phyloP scores from a whole-genome alignment of 2,329 filamentous ascomycete genomes.

The Aspergillus luchuensis region DNA sequence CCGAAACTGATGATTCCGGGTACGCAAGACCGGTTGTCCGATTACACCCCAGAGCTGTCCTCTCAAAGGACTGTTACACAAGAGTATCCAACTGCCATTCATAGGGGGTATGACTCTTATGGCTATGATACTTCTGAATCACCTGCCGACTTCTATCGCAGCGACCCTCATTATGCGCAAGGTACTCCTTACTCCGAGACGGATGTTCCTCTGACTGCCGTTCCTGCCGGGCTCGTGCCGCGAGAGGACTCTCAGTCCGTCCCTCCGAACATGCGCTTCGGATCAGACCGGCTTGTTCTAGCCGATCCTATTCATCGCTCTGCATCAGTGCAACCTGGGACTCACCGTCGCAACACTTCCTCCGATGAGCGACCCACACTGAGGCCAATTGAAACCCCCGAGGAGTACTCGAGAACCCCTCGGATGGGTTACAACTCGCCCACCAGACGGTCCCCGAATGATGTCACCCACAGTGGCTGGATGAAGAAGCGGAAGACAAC shows the following conservation, averaged over 20 bases:
- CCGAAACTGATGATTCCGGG: slow-evolving; percentile 60
- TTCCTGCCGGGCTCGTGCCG: slow-evolving; percentile 70
- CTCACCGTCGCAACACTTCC: slow-evolving; percentile 32
- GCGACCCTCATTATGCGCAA: slow-evolving; percentile 54
- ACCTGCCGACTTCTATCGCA: slow-evolving; percentile 62
- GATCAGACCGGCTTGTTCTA: slow-evolving; percentile 39
- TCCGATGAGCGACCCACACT: slow-evolving; percentile 21
- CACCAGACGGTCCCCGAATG: slow-evolving; percentile 18
- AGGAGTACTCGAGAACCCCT: slow-evolving; percentile 28
- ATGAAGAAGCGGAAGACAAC: slow-evolving; percentile 57
- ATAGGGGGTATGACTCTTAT: no score
- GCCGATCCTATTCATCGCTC: slow-evolving; percentile 51
- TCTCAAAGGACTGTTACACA: slow-evolving; percentile 35
- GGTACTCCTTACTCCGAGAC: slow-evolving; percentile 90
- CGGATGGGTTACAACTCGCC: slow-evolving; percentile 13
- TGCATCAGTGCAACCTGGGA: slow-evolving; percentile 45
- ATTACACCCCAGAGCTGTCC: slow-evolving; percentile 24
- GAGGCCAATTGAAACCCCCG: slow-evolving; percentile 35
- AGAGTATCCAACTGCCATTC: slow-evolving; percentile 14
- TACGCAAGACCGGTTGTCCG: slow-evolving; percentile 29
- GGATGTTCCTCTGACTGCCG: slow-evolving; percentile 80
- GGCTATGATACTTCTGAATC: slow-evolving; percentile 33
- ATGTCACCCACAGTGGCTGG: slow-evolving; percentile 62
- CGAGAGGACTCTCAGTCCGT: slow-evolving; percentile 86
- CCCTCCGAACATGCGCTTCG: slow-evolving; percentile 88